Base-by-base conservation (phyloP, 1,284 basidiomycete genomes). In the Gastroboletus turbinatus region DNA sequence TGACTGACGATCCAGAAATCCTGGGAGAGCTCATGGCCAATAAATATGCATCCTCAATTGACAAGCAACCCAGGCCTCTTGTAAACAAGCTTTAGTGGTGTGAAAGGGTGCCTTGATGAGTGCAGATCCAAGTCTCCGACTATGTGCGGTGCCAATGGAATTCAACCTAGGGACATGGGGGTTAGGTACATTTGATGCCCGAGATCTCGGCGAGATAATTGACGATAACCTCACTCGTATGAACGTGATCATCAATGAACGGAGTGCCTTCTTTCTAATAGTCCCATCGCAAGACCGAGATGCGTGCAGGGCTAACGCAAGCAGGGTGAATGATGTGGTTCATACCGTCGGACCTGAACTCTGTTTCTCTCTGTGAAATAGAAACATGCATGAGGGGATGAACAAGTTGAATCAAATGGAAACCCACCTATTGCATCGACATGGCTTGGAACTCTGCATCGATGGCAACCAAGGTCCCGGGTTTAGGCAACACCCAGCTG, bases 371-470 rank as follows among this genome's bases (percentile, higher is more conserved):
- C 86, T 94, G 65, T 39, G 23, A 51, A 32, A 46, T 17, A 25
- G 8, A 30, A 40, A 8, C 6, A 35, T 7, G 6, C 9, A 6
- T 39, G 17, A 38, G 42, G 48, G 36, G 47, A 49, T 33, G 36
- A 40, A 25, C 10, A 2, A 30, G 21, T 38, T 14, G 29, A 21
- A 16, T 57, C 8, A 9, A 36, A 39, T 16, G 50, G 1, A n/a
- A 49, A 27, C 44, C 51, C 59, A 88, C 90, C 77, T 94, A 90
- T 70, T 98, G 94, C 79, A 99, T 89, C 17, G 90, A 90, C 8
- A 99, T 96, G n/a, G n/a, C n/a, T n/a, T n/a, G n/a, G 69, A 99
- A 99, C 70, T 99, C 97, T 2, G 97, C 94, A 68, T 99, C 97
- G 60, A 99, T 98, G 2, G 96, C 87, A 21, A 99, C 87, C 44